Evolutionary conservation across 1,139 yeast species (phyloP).

Genomic region (Pichia sp.): DNA sequence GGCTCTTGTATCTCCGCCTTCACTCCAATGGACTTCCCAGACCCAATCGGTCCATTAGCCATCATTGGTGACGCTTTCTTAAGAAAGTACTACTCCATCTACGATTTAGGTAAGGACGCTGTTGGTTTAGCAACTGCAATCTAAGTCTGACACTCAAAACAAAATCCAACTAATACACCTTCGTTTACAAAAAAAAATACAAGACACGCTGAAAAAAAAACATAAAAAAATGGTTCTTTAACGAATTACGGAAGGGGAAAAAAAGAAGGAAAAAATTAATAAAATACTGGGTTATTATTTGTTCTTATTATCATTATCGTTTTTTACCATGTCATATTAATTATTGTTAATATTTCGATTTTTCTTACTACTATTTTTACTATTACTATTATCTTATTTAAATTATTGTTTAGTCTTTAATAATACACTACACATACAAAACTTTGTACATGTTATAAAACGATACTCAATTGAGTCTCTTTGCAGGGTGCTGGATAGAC

Average conservation of each 20-base stretch:
- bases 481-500: constrained; percentile 3
- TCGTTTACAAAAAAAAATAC: neutral
- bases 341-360: constrained; percentile 1
- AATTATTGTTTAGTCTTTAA: no score
- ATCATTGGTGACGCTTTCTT: constrained; percentile 97
- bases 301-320: neutral
- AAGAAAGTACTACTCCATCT: constrained; percentile 90
- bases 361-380: neutral
- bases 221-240: neutral
- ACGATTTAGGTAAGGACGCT: constrained; percentile 85
- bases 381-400: neutral
- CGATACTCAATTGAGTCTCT: neutral
- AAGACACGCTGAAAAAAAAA: neutral
- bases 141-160: constrained; percentile 22
- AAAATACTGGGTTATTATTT: neutral
- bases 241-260: neutral
- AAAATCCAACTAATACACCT: neutral
- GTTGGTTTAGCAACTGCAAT: constrained; percentile 87
- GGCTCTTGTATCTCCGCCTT: constrained; percentile 96
- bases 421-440: no score
- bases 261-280: neutral
- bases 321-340: neutral
- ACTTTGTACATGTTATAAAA: neutral
- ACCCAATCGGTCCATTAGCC: constrained; percentile 94
- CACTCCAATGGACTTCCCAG: constrained; percentile 97